Conservation (phyloP, 768 basidiomycete species). For the Butyriboletus loyo region DNA sequence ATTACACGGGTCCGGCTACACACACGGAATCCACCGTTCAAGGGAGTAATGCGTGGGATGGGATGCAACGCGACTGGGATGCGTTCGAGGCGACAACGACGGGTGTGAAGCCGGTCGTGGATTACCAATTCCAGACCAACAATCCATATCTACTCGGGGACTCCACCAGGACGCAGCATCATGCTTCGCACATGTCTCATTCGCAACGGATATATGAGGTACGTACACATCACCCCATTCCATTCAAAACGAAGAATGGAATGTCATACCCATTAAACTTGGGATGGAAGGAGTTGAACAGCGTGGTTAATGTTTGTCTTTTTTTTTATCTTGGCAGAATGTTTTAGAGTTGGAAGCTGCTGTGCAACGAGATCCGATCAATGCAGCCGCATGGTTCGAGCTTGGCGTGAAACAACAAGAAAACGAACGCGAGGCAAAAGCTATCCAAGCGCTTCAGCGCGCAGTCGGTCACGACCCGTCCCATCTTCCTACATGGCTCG, state of each 20-base stretch:
- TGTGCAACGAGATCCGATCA: conserved; percentile 72
- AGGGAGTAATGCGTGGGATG: conserved; percentile 50
- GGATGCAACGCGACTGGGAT: conserved; percentile 78
- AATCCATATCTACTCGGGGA: conserved; percentile 78
- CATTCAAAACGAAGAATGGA: conserved; percentile 12
- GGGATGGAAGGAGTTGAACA: background rate
- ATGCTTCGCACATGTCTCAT: conserved; percentile 34
- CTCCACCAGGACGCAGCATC: conserved; percentile 48
- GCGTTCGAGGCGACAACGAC: conserved; percentile 68
- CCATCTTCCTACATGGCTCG: conserved; percentile 81
- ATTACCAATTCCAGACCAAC: conserved; percentile 70
- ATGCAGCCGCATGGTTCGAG: conserved; percentile 81
- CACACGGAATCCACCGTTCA: conserved; percentile 18
- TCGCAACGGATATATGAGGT: conserved; percentile 39
- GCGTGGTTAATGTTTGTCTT: conserved; percentile 17
- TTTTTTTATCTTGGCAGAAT: conserved; percentile 50
- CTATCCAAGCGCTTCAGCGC: conserved; percentile 78
- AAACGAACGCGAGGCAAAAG: conserved; percentile 91
- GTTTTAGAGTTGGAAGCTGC: conserved; percentile 87
- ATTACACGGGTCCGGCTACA: conserved; percentile 25
- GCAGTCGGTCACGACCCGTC: conserved; percentile 79
- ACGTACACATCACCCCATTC: conserved; percentile 17
- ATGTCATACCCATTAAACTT: background rate
- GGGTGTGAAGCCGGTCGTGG: conserved; percentile 54
- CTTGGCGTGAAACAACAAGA: conserved; percentile 97